These are phyloP conservation scores for Auxenochlorella pyrenoidosa DNA, from an alignment of 139 green algal species.

Conservation along the genomic window DNA sequence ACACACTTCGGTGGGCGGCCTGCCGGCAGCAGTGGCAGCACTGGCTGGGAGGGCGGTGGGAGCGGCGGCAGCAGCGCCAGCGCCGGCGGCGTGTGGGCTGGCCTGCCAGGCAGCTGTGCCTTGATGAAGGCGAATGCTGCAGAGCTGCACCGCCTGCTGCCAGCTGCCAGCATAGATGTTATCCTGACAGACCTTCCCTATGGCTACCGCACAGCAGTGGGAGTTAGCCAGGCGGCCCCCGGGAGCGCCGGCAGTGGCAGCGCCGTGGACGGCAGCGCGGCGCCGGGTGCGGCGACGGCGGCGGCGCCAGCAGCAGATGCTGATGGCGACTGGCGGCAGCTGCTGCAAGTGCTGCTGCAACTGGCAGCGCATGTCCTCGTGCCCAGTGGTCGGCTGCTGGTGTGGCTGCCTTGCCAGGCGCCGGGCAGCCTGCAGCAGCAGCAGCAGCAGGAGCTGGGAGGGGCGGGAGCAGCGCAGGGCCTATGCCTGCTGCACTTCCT, in stretches of 20 bases:
- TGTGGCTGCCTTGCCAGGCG: slow-evolving; percentile 21
- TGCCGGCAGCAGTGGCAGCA: background rate
- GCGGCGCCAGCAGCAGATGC: background rate
- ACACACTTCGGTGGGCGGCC: background rate
- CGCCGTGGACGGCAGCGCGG: background rate
- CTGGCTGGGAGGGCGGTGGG: background rate
- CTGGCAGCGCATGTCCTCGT: slow-evolving; percentile 10
- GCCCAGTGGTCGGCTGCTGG: slow-evolving; percentile 27
- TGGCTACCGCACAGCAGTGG: slow-evolving; percentile 20
- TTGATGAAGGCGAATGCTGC: background rate
- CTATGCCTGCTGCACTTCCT: slow-evolving; percentile 28
- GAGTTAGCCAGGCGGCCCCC: background rate
- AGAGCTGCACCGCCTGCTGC: background rate
- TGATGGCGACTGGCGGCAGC: background rate
- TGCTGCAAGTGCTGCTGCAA: slow-evolving; percentile 17
- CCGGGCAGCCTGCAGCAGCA: background rate
- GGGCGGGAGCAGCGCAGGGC: background rate
- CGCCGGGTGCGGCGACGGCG: background rate
- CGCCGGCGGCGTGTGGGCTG: background rate
- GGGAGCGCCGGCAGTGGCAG: background rate
- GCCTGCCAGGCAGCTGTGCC: background rate
- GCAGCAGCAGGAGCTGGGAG: background rate
- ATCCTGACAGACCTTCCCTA: slow-evolving; percentile 27
- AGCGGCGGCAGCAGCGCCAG: background rate
- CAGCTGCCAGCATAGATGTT: background rate